Evolutionary conservation across 2,329 filamentous ascomycete genomes (phyloP).

Genomic region (Talaromyces sp.): DNA sequence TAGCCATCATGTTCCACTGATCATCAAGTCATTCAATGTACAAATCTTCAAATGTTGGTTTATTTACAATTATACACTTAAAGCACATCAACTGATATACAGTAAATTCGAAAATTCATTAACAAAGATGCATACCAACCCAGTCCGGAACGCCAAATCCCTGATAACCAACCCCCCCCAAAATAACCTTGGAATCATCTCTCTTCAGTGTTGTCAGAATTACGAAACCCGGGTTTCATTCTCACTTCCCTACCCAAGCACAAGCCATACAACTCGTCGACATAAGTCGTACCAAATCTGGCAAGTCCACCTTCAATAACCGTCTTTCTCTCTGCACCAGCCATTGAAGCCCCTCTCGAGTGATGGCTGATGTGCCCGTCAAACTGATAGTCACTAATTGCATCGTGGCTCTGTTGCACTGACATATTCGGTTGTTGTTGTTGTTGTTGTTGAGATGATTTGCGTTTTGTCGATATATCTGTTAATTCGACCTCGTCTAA

Average conservation of each 20-base stretch:
- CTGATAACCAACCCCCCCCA: background rate
- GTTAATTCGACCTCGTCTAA: constrained; percentile 9
- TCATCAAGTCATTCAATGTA: too few relatives aligned
- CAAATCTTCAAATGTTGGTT: background rate
- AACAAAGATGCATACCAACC: background rate
- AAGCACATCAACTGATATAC: background rate
- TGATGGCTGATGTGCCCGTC: background rate
- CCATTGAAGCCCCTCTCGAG: background rate
- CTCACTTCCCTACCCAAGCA: constrained; percentile 9
- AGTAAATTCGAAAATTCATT: background rate
- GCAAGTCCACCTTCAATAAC: constrained; percentile 9
- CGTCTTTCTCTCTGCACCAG: background rate
- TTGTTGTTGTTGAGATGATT: background rate
- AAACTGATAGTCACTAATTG: background rate
- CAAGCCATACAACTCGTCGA: constrained; percentile 12
- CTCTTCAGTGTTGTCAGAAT: background rate
- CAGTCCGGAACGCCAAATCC: background rate
- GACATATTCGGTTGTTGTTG: background rate
- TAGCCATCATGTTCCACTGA: too few relatives aligned
- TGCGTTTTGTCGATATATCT: background rate
- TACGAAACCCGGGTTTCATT: constrained; percentile 5
- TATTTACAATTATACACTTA: background rate
- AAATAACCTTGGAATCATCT: background rate
- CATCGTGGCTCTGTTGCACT: background rate
- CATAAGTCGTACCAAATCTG: constrained; percentile 10